A percentile compares a stretch with the other conserved stretches of the same genome.
These are phyloP conservation scores for Dictyostelium purpureum DNA, from an alignment of 78 protist genomes.

Conservation along the genomic window DNA sequence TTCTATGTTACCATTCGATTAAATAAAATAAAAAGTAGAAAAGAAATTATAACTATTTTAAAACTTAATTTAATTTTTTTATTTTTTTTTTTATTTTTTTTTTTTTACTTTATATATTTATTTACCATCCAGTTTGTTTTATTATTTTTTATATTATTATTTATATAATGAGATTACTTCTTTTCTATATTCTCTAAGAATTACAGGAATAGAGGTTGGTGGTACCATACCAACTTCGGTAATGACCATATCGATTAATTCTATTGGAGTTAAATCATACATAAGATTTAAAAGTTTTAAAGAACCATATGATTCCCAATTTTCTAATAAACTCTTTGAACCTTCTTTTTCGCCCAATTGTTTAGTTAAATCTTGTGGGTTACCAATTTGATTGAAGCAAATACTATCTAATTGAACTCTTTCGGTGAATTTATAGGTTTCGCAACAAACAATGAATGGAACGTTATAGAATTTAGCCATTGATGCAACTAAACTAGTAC, in stretches of 20 bases:
- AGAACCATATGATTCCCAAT: constrained; percentile 35
- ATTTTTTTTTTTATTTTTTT: no score
- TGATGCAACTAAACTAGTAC: constrained; percentile 94
- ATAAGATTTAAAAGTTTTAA: constrained; percentile 90
- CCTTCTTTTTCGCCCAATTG: constrained; percentile 67
- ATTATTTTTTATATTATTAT: no score
- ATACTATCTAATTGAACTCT: constrained; percentile 93
- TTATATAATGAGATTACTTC: constrained; percentile 5
- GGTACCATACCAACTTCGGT: constrained; percentile 97
- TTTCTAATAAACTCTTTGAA: constrained; percentile 16
- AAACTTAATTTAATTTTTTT: no score
- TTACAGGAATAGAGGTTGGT: constrained; percentile 96
- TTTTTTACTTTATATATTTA: no score
- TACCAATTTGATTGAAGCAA: constrained; percentile 94
- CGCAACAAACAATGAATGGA: constrained; percentile 97
- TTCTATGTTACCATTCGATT: no score
- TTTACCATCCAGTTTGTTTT: no score
- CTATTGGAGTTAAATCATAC: constrained; percentile 97
- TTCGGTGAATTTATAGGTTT: constrained; percentile 96
- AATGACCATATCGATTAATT: constrained; percentile 91
- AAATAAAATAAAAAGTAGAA: no score
- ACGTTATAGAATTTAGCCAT: constrained; percentile 87
- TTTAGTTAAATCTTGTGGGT: constrained; percentile 67
- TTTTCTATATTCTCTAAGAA: constrained; percentile 92
- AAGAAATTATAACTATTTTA: no score